Base-by-base conservation (phyloP, 768 basidiomycete genomes). In the Hysterangium stoloniferum region DNA sequence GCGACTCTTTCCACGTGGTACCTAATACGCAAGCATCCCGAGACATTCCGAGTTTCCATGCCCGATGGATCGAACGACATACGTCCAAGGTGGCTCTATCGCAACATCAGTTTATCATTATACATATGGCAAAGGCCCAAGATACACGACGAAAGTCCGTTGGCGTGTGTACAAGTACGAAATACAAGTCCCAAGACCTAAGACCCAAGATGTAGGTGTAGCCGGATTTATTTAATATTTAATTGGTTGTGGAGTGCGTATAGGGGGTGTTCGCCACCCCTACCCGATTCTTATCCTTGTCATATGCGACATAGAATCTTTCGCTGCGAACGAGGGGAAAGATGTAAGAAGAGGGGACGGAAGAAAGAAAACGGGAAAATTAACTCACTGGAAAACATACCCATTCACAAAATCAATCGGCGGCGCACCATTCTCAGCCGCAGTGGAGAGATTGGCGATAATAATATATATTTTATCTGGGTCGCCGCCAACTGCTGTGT, bases 401-500 rank as follows among this genome's bases (percentile, higher is more conserved):
- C 40, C 40, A 19, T 42, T 42, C 19, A 51, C 40, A 32, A 51
- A 51, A 31, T 51, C 36, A 43, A 51, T 25, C 22, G 22, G 12
- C 9, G 40, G 40, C 11, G 40, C 40, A 3, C 15, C 40, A 4
- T n/a, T n/a, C n/a, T 41, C 40, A 17, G 17, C 15, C 3, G 40
- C 40, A 3, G 15, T 3, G 40, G 37, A 36, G 49, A 51, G 49
- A 40, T 44, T 43, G 19, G 54, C 43, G 29, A 55, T 38, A 50
- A 55, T 49, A 20, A 55, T 48, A 44, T 55, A 55, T 24, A 52
- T 52, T n/a, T 5, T 20, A 53, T 55, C 37, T 0, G 57, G 32
- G 6, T 52, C 61, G 31, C 75, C 74, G 20, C 74, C 73, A 32
- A 76, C 66, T 46, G 64, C 62, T 6, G 65, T 63, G 63, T 76